phyloP scores from a whole-genome alignment of 1,139 yeast genomes.

The Diutina mesorugosa region DNA sequence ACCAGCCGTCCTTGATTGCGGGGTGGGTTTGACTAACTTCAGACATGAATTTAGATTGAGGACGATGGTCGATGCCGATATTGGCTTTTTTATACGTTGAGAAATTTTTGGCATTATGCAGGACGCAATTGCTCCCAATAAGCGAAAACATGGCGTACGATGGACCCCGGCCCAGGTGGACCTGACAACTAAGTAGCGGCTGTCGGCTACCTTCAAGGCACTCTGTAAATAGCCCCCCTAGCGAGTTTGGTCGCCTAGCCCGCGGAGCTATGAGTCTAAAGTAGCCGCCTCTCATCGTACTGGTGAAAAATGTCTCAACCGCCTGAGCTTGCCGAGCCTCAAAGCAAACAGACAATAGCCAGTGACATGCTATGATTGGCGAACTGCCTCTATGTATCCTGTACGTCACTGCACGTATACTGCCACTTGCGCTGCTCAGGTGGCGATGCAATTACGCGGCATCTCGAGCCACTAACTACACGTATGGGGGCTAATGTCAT shows the following conservation, averaged over 20 bases:
- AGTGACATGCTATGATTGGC: not conserved
- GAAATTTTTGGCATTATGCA: not conserved
- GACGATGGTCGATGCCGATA: not conserved
- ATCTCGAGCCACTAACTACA: not conserved
- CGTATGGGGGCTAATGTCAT: too few species aligned
- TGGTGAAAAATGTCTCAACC: not conserved
- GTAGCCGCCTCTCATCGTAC: not conserved
- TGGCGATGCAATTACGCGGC: not conserved
- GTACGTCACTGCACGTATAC: not conserved
- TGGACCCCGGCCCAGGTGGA: not conserved
- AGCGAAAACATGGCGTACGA: not conserved
- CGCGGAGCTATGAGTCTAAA: too few species aligned
- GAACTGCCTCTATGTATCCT: not conserved
- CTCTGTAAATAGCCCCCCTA: too few species aligned
- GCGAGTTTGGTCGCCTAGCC: too few species aligned
- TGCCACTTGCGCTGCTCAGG: not conserved
- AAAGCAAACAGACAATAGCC: not conserved
- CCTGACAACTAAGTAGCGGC: not conserved
- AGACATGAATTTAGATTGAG: not conserved
- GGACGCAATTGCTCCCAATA: not conserved
- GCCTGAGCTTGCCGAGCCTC: not conserved
- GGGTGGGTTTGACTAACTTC: slow-evolving; percentile 34
- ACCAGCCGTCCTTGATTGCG: slow-evolving; percentile 72
- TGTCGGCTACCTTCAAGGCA: too few species aligned
- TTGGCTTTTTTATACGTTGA: not conserved